Conservation (phyloP, 352 stramenopile genomes). For the Phytophthora foliorum region DNA sequence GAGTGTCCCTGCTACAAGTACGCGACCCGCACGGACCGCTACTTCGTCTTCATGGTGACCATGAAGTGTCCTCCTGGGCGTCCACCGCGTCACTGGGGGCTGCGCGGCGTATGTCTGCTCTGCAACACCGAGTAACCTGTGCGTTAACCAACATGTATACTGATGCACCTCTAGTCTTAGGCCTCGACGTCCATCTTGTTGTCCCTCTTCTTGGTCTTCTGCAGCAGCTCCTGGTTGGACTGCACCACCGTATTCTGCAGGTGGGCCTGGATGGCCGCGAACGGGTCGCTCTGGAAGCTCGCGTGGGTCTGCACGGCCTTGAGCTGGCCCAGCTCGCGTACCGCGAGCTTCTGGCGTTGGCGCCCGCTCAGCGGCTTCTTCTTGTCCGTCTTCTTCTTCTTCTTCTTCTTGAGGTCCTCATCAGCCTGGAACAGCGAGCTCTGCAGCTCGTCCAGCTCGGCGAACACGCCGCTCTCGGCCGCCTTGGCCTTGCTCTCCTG, state of each 20-base stretch:
- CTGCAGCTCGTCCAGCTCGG: constrained; percentile 76
- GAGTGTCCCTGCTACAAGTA: constrained; percentile 99
- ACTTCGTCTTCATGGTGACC: constrained; percentile 98
- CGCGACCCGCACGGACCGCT: constrained; percentile 93
- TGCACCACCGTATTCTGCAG: constrained; percentile 89
- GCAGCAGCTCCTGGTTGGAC: constrained; percentile 68
- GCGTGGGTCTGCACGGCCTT: constrained; percentile 87
- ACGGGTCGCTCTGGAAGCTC: constrained; percentile 85
- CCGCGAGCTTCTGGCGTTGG: constrained; percentile 85
- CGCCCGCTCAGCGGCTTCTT: constrained; percentile 80
- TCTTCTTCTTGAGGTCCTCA: constrained; percentile 44
- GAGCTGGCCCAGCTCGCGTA: constrained; percentile 85
- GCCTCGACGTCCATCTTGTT: constrained; percentile 58
- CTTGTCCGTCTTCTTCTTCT: constrained; percentile 32
- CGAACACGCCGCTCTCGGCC: constrained; percentile 67
- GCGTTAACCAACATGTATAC: constrained; percentile 33
- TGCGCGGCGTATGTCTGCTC: constrained; percentile 94
- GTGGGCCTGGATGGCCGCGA: constrained; percentile 89
- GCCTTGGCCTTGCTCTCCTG: constrained; percentile 61
- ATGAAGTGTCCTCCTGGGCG: constrained; percentile 92
- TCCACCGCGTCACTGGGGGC: constrained; percentile 93
- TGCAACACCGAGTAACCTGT: constrained; percentile 93
- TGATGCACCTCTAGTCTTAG: constrained; percentile 9
- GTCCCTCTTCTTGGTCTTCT: constrained; percentile 52
- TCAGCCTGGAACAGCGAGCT: constrained; percentile 74